Evolutionary conservation across 495 filamentous ascomycete genomes (phyloP), one percentile per base, ranked within the genome.

Genomic region (Geoglossum glabrum): DNA sequence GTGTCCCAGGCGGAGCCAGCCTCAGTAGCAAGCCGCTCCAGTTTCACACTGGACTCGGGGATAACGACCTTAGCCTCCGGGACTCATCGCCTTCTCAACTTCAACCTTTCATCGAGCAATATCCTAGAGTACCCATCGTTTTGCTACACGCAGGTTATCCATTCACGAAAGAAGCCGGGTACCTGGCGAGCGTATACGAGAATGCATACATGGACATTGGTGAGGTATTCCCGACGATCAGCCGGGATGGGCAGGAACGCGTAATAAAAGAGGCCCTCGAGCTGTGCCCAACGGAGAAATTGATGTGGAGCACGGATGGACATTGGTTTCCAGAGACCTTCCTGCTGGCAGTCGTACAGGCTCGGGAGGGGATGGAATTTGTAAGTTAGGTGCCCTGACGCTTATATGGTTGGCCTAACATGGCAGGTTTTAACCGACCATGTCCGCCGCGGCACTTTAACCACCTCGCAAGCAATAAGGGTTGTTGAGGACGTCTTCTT

Each of bases 181-280:
- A 94, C 64, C 74, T 95, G 49, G 83, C 89, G 7, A 77, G 75
- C 0, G 80, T 85, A 3, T 94, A 90, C 66, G 74, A 79, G 25
- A 90, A 94, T 68, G 85, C 85, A 9, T 94, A 88, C 66, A 76
- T 88, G 11, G 89, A 94, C 62, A 79, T 94, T 56, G 87, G 89
- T 0, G 85, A 89, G 65, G 84, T 94, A 0, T 94, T 94, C 61
- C 87, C 87, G 1, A 83, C 79, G 68, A 68, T 94, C 27, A 92
- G 86, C 63, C 77, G 81, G 55, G 79, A 89, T 46, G 89, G 84
- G 0, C 86, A 95, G 67, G 83, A 86, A 64, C 71, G 70, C 1
- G 77, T 90, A 17, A 57, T 95, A 7, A 76, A 81, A 34, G 75
- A 94, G 68, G 77, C 84, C 38, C 68, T 94, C 11, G 88, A 94